A percentile compares a stretch with the other conserved stretches of the same genome.
Evolutionary conservation across 192 early-diverging fungal species (phyloP).

Genomic region (Spizellomyces punctatus): DNA sequence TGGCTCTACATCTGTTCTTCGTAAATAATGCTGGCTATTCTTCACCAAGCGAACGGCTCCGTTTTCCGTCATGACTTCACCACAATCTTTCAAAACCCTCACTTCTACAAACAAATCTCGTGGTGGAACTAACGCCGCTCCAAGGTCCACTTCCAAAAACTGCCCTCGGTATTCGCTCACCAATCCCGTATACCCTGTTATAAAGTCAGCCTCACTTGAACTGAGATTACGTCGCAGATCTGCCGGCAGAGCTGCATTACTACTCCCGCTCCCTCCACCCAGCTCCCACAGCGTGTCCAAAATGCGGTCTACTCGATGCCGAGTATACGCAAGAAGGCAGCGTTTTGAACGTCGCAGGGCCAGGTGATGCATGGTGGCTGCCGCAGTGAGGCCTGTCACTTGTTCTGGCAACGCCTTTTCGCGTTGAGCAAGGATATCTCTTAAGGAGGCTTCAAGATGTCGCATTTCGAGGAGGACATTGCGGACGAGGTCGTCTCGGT

Average conservation of each 20-base stretch:
- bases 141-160: slow-evolving; percentile 73
- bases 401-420: slow-evolving; percentile 1
- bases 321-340: slow-evolving; percentile 87
- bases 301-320: slow-evolving; percentile 67
- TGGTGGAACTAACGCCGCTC: slow-evolving; percentile 79
- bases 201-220: slow-evolving; percentile 66
- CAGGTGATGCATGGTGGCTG: slow-evolving; percentile 53
- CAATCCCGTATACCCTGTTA: slow-evolving; percentile 63
- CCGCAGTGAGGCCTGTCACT: slow-evolving; percentile 30
- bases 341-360: slow-evolving; percentile 80
- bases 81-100: slow-evolving; percentile 82
- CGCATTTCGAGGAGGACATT: slow-evolving; percentile 77
- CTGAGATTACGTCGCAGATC: slow-evolving; percentile 38
- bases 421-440: slow-evolving; percentile 14
- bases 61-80: slow-evolving; percentile 87
- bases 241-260: slow-evolving; percentile 52
- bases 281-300: slow-evolving; percentile 70
- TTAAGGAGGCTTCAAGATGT: slow-evolving; percentile 26
- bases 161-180: slow-evolving; percentile 70
- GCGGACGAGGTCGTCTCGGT: slow-evolving; percentile 81
- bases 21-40: slow-evolving; percentile 84
- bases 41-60: slow-evolving; percentile 76
- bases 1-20: slow-evolving; percentile 85
- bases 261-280: slow-evolving; percentile 51
- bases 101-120: slow-evolving; percentile 92